Evolutionary conservation across 129 eudicot genomes (phyloP).

Genomic region (Flaveria ramosissima): DNA sequence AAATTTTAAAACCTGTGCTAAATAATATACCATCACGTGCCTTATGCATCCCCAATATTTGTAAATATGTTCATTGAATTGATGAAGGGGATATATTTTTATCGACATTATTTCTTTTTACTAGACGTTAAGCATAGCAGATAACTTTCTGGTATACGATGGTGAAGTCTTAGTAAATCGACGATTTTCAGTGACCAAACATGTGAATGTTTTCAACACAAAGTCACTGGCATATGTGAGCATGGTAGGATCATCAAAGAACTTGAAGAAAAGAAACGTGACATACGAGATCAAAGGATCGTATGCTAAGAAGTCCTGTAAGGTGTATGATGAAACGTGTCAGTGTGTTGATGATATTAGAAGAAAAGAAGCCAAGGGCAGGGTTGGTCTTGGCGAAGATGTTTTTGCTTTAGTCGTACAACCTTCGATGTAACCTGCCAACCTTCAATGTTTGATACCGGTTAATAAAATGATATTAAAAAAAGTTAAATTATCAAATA

Average conservation of each 20-base stretch:
- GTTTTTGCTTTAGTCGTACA: constrained; percentile 40
- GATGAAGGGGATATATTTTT: too few relatives aligned
- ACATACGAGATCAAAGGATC: constrained; percentile 50
- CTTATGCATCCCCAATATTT: too few relatives aligned
- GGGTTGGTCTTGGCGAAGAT: constrained; percentile 45
- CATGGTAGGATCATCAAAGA: neutral
- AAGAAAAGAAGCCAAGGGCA: constrained; percentile 43
- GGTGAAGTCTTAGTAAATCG: constrained; percentile 37
- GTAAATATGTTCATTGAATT: too few relatives aligned
- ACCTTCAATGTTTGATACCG: too few relatives aligned
- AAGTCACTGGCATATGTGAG: constrained; percentile 28
- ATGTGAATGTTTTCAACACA: constrained; percentile 44
- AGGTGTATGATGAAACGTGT: constrained; percentile 22
- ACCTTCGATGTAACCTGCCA: constrained; percentile 39
- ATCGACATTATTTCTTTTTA: neutral
- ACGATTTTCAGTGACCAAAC: constrained; percentile 39
- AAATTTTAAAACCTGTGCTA: too few relatives aligned
- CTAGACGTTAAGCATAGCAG: constrained; percentile 41
- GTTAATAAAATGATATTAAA: too few relatives aligned
- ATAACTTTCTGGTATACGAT: constrained; percentile 49
- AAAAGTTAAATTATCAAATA: too few relatives aligned
- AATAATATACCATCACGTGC: too few relatives aligned
- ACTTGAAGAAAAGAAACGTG: constrained; percentile 10
- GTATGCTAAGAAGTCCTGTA: constrained; percentile 39
- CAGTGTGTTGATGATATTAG: constrained; percentile 45